Evolutionary conservation across 768 basidiomycete genomes (phyloP), one percentile per base, ranked within the genome.

Genomic region (Agrocybe pediades): DNA sequence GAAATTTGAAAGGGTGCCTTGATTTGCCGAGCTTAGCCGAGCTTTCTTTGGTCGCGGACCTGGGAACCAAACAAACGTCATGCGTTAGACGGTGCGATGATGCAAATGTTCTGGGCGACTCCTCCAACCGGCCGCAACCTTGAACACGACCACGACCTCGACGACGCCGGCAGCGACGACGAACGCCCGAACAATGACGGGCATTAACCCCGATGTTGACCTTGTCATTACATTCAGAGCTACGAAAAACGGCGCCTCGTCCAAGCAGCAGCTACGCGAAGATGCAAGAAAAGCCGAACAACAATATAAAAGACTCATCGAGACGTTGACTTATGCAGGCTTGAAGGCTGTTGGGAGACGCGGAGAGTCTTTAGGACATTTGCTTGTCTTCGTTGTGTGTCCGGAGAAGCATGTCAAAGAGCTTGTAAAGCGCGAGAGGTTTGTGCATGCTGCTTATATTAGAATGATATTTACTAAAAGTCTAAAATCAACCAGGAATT

Each of bases 371-470:
- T 72, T 88, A 46, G 89, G 88, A 1, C 85, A 93, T 59, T 68
- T 95, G 6, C 73, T 95, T 5, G 72, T 96, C 6, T 84, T 97
- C 54, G 82, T 97, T 9, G 75, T 77, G 8, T 92, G 90, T 57
- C 84, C 88, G 0, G 73, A 79, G 39, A 73, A 74, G 29, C 78
- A 84, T 45, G 71, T 97, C 17, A 65, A 78, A 21, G 80, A 81
- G 41, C 77, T 96, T 8, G 81, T 89, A 0, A 83, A 83, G 56
- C 75, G 84, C 41, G 93, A 95, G 73, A 74, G 86, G 92, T 91
- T 63, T 64, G 86, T 70, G 41, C n/a, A n/a, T n/a, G n/a, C n/a
- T n/a, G n/a, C n/a, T n/a, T n/a, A n/a, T n/a, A n/a, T n/a, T 44
- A 13, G 15, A 5, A 9, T 29, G 42, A n/a, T 5, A 15, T 23